Base-by-base conservation (phyloP, 495 filamentous ascomycete species). In the Pyrenula massariospora region DNA sequence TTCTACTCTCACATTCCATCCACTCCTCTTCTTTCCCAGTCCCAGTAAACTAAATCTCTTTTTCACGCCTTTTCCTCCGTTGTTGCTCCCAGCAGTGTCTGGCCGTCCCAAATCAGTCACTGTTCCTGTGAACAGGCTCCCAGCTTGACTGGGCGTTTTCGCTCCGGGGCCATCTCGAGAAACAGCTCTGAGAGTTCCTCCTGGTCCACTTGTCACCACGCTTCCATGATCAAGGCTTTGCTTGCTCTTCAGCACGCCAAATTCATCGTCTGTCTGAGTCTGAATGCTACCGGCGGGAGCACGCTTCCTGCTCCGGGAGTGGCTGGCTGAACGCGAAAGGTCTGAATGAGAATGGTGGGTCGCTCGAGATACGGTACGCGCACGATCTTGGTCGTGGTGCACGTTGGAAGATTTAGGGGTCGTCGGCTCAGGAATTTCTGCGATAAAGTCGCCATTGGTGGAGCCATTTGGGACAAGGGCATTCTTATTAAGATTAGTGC, bases 21-120 rank as follows among this genome's bases (percentile, higher is more conserved):
- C 82, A 63, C 81, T 84, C 24, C 66, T 70, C 73, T 87, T 86
- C 68, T 82, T 83, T 47, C 83, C 82, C 58, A 89, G 65, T 56
- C 81, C 81, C 59, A 92, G 60, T 52, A 84, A 63, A 60, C 86
- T 89, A 53, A 91, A 68, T 62, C 88, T 67, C 68, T 86, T 89
- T 69, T 80, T 80, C 54, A 90, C 77, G 57, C 80, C 31, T 42
- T 15, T 84, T 3, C 78, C 73, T n/a, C 74, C 68, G 25, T 68
- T 66, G 54, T 69, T 53, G 48, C 65, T 67, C 61, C 61, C 70
- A 64, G 63, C 63, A 55, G 56, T 68, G 56, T 57, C 64, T 51
- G 60, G 68, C 62, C 66, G 64, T 54, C 59, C 61, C 57, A 25
- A 54, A 57, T 22, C 63, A 54, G 22, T 60, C 12, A 53, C 12